Evolutionary conservation across 2,329 filamentous ascomycete species (phyloP).

Genomic region (Aspergillus bombycis): DNA sequence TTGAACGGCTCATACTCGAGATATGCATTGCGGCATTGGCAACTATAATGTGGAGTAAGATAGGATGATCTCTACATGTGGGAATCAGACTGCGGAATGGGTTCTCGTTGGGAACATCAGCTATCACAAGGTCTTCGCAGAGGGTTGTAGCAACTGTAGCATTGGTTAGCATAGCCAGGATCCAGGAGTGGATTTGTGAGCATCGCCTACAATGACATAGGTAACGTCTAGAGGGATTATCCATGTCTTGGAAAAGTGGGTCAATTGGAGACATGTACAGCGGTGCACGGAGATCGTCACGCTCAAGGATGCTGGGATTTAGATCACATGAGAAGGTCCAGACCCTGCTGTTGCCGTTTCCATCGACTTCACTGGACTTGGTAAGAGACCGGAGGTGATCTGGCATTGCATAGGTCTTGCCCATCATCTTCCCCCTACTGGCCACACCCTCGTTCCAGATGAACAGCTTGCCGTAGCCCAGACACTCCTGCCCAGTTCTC

Average conservation of each 20-base stretch:
- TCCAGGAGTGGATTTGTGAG: background rate
- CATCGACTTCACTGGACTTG: background rate
- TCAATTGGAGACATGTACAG: background rate
- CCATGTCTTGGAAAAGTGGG: background rate
- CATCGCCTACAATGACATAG: background rate
- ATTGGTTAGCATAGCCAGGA: background rate
- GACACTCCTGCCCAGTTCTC: constrained; percentile 9
- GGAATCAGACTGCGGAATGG: background rate
- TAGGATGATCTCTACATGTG: background rate
- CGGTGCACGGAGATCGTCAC: background rate
- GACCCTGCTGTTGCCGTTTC: background rate
- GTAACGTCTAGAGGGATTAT: background rate
- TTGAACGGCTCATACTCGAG: background rate
- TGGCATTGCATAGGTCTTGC: constrained; percentile 9
- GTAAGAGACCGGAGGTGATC: background rate
- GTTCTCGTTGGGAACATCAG: background rate
- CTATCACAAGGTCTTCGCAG: background rate
- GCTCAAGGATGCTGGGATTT: background rate
- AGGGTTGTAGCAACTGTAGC: background rate
- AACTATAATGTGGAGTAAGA: constrained; percentile 1
- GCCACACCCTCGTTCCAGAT: constrained; percentile 17
- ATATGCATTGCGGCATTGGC: constrained; percentile 3
- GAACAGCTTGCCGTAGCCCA: constrained; percentile 17
- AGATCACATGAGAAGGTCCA: background rate
- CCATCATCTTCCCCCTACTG: constrained; percentile 21